These are phyloP conservation scores for Amanita rubescens DNA, from an alignment of 768 basidiomycete genomes.

Conservation along the genomic window DNA sequence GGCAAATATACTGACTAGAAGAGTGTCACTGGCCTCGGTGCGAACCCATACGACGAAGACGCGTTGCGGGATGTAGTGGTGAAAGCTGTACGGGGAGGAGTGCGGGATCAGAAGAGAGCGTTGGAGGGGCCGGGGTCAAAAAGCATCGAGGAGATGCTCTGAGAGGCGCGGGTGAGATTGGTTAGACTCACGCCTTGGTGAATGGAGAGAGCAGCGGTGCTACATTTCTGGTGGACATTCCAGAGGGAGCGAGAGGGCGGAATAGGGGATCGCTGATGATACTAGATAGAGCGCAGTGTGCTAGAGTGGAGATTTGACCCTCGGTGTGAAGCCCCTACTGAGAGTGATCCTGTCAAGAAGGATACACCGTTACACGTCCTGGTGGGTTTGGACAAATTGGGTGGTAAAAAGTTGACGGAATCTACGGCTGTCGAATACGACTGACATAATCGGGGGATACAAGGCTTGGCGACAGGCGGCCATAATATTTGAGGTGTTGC, in stretches of 20 bases:
- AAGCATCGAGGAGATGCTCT: conserved; percentile 50
- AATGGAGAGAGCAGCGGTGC: conserved; percentile 45
- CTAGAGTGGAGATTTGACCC: conserved; percentile 82
- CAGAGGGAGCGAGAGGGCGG: conserved; percentile 52
- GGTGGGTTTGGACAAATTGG: too few species aligned
- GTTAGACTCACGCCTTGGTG: conserved; percentile 53
- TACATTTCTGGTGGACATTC: conserved; percentile 72
- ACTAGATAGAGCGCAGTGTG: conserved; percentile 71
- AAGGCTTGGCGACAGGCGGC: conserved; percentile 63
- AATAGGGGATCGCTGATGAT: conserved; percentile 63
- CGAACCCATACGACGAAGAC: too few species aligned
- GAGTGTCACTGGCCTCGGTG: too few species aligned
- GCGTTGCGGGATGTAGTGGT: too few species aligned
- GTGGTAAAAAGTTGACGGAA: not conserved
- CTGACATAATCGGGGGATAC: conserved; percentile 72
- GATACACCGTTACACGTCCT: conserved; percentile 59
- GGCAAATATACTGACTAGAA: too few species aligned
- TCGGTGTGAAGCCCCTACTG: conserved; percentile 42
- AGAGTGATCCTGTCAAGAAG: conserved; percentile 75
- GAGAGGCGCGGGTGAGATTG: conserved; percentile 53
- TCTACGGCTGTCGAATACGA: conserved; percentile 64
- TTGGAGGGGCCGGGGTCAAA: too few species aligned
- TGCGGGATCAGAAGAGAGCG: too few species aligned
- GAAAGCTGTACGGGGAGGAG: too few species aligned
- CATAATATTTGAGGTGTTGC: too few species aligned